A percentile compares a stretch with the other conserved stretches of the same genome.
Evolutionary conservation across 345 rosid species (phyloP).

Genomic region (Populus davidiana): DNA sequence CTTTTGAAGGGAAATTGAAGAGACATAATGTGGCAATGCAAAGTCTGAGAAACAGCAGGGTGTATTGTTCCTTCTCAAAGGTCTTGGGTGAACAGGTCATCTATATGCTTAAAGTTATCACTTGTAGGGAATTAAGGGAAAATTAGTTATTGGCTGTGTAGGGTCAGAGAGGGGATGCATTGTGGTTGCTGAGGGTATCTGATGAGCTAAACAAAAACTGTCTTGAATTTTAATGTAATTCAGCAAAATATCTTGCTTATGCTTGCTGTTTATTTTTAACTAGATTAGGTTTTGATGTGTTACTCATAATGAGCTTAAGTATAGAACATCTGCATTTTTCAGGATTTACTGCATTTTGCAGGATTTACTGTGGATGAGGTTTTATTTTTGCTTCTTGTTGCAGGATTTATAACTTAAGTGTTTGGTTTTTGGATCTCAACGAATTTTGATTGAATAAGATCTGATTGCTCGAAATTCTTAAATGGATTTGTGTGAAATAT

Average conservation of each 20-base stretch:
- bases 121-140: not conserved
- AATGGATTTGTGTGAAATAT: not conserved
- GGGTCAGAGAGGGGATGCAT: not conserved
- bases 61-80: not conserved
- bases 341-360: not conserved
- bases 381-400: not conserved
- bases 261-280: not conserved
- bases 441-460: not conserved
- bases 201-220: not conserved
- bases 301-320: not conserved
- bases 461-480: not conserved
- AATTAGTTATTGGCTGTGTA: not conserved
- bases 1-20: not conserved
- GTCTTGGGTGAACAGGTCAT: not conserved
- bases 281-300: not conserved
- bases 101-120: not conserved
- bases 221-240: not conserved
- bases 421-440: not conserved
- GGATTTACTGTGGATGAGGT: not conserved
- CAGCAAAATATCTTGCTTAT: not conserved
- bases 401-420: not conserved
- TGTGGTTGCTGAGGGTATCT: not conserved
- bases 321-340: not conserved
- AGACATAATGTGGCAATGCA: not conserved
- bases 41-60: not conserved